These are phyloP conservation scores for Nemania abortiva DNA, from an alignment of 2,329 filamentous ascomycete genomes.

Conservation along the genomic window DNA sequence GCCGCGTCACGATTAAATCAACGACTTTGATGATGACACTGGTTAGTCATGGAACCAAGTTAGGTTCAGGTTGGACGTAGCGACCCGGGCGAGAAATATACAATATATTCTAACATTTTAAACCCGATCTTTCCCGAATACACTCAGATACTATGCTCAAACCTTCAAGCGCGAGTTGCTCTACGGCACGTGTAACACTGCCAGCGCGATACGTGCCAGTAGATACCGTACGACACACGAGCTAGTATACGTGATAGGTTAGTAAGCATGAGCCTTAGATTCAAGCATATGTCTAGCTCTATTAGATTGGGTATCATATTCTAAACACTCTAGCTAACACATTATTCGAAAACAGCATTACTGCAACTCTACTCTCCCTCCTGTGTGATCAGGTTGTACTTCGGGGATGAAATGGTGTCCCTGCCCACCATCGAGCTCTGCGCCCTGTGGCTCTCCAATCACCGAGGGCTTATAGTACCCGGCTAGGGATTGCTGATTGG, in stretches of 20 bases:
- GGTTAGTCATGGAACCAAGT: not conserved
- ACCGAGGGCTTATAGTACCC: conserved; percentile 28
- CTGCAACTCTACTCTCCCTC: conserved; percentile 27
- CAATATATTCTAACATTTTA: no score
- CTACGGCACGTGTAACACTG: not conserved
- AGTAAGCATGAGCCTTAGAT: not conserved
- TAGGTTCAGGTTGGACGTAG: no score
- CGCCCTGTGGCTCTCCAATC: conserved; percentile 19
- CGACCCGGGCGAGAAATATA: no score
- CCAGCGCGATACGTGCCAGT: no score
- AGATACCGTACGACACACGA: no score
- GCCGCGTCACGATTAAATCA: not conserved
- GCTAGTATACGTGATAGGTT: not conserved
- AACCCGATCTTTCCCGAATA: not conserved
- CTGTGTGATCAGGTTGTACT: conserved; percentile 5
- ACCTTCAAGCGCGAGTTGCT: not conserved
- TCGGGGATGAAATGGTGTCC: conserved; percentile 29
- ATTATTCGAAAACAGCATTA: conserved; percentile 7
- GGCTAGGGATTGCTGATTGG: conserved; percentile 18
- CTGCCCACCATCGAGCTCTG: conserved; percentile 32
- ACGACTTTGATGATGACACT: not conserved
- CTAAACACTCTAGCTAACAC: conserved; percentile 4
- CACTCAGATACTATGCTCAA: not conserved
- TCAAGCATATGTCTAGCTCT: conserved; percentile 13
- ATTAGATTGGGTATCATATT: conserved; percentile 32